Evolutionary conservation across 352 stramenopile species (phyloP), one percentile per base, ranked within the genome.

Genomic region (Pythium aquatile): DNA sequence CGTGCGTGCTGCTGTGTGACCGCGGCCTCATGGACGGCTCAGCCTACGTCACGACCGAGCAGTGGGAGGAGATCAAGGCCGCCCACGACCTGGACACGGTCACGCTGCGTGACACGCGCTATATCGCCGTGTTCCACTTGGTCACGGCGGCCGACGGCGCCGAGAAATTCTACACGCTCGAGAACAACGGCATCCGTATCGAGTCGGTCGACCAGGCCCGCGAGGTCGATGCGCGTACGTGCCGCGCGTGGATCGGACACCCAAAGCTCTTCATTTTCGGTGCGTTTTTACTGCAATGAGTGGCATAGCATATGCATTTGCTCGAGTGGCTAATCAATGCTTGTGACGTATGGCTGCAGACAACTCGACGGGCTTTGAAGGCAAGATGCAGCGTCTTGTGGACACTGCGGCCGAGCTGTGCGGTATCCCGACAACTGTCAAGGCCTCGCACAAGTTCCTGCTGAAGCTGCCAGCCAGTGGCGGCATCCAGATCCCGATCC

Each of bases 171-270:
- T 99, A 99, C 76, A 97, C 96, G 16, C 74, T 98, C 40, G 96
- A 98, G 28, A 99, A 99, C 72, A 99, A 99, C 76, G 81, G 80
- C 48, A 96, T 94, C 29, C 81, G 97, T 42, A 98, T 90, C n/a
- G 97, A 99, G 83, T 94, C 81, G 14, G 74, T 96, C 28, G 90
- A 98, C 28, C 54, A 97, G 66, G 95, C 96, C n/a, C 77, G 79
- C 4, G 82, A 83, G n/a, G 74, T 98, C 48, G 96, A 99, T 72
- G 66, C 72, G 30, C 82, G 80, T 54, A 91, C 86, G 7, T 91
- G 81, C 63, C 74, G 70, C 59, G 83, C 78, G 8, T 96, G 88
- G 87, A 90, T 90, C 62, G 86, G 85, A 16, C 86, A 95, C 70
- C 85, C 86, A 5, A 93, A 94, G 63, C 80, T 93, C 46, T 92